Base-by-base conservation (phyloP, 2,329 filamentous ascomycete species). In the Aureobasidium uvarum region DNA sequence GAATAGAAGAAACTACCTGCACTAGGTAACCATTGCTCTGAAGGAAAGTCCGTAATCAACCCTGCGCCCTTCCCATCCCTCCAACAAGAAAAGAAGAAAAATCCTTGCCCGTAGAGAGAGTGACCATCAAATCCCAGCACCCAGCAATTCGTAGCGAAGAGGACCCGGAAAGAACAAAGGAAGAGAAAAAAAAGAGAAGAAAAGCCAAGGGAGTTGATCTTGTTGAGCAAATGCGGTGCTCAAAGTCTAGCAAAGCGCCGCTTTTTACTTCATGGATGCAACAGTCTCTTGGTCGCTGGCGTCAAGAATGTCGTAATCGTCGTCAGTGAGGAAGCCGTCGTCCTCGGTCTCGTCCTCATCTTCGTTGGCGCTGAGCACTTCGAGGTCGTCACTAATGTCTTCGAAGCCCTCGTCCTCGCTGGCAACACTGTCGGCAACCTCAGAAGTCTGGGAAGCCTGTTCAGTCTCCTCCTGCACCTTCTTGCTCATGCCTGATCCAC, bases 241-340 rank as follows among this genome's bases (percentile, higher is more conserved):
- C 25, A 51, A 23, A 38, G 33, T 58, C 56, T 60, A 46, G 18
- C 16, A 10, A 51, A 23, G 10, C 13, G 28, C 56, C 10, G 36
- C 56, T 33, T 45, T 56, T 51, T 63, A 63, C 62, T 65, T 58
- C 63, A 58, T 62, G n/a, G 65, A 66, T 25, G 72, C 71, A 48
- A 76, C 71, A 51, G 74, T 77, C 71, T 98, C 94, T 76, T 96
- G 91, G 70, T 98, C 94, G 66, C 91, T 96, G 50, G 92, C 94
- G 79, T 97, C 92, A 52, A 98, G 86, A 70, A 98, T 93, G 73
- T 99, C 95, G 76, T 98, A 99, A 79, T 99, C 95, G 77, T 98
- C 95, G 69, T 99, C 95, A 0, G 95, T 98, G 82, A 96, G 80
- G 82, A 96, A 97, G 14, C 89, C 90, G 67, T 90, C 86, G n/a